A percentile compares a stretch with the other conserved stretches of the same genome.
Conservation (phyloP, 75 land plant species). For the Cunninghamia lanceolata region DNA sequence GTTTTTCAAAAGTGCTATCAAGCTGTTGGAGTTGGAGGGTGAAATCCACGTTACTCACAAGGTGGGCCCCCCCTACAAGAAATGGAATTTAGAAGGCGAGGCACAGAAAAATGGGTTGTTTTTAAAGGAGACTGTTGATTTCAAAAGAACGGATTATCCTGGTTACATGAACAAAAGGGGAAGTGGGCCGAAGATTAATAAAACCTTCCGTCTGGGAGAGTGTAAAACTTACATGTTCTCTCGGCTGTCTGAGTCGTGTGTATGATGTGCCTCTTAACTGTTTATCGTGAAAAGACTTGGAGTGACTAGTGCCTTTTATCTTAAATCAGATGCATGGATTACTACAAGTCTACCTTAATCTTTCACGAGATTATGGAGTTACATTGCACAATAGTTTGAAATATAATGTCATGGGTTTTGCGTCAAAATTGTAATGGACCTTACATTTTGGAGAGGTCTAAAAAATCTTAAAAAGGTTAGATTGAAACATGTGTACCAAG, state of each 20-base stretch:
- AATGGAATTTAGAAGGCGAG: constrained; percentile 31
- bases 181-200: constrained; percentile 15
- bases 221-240: constrained; percentile 34
- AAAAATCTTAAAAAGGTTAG: too few species aligned
- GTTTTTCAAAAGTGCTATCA: constrained; percentile 29
- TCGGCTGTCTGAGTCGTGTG: background rate
- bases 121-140: constrained; percentile 20
- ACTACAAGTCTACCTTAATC: too few species aligned
- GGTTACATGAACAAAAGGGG: constrained; percentile 50
- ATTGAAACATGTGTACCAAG: too few species aligned
- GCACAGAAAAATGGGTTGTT: constrained; percentile 28
- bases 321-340: too few species aligned
- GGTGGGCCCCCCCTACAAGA: constrained; percentile 26
- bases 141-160: constrained; percentile 26
- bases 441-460: too few species aligned
- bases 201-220: constrained; percentile 26
- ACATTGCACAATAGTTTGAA: too few species aligned
- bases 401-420: too few species aligned
- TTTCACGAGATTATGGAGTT: too few species aligned
- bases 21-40: constrained; percentile 16
- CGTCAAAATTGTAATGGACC: too few species aligned
- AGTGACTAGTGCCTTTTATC: too few species aligned
- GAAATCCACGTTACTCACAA: constrained; percentile 40
- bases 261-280: too few species aligned
- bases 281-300: too few species aligned